Evolutionary conservation across 129 eudicot species (phyloP), one percentile per base, ranked within the genome.

Genomic region (Centrapalus pauciflorus): DNA sequence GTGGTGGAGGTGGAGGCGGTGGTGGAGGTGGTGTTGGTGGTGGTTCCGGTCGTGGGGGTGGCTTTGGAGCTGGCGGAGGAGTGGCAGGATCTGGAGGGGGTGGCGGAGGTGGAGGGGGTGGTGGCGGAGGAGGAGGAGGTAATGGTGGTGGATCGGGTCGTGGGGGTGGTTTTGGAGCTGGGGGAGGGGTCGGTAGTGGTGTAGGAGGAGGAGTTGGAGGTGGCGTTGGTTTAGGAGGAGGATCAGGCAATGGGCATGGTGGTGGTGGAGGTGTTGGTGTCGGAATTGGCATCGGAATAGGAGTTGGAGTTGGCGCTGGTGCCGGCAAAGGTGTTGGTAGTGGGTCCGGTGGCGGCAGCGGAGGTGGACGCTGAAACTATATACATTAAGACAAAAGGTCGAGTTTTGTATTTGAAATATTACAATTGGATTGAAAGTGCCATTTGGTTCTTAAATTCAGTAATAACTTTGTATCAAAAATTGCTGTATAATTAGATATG

Each of bases 1-100:
- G 83, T 13, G 75, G 83, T 3, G 90, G 83, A 0, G 70, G 55
- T 0, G 86, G 66, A 0, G 72, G 77, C 1, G 79, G 80, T 0
- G 74, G 59, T 1, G 82, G 79, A 0, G 67, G 75, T 3, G 73
- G 73, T 12, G 54, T 58, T 19, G 84, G 80, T 12, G 83, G 66
- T 5, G 84, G 84, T n/a, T 62, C 63, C 0, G 77, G 77, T 46
- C 62, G 35, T 37, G 76, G 76, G 0, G 59, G 80, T 13, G 79
- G 72, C 6, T 61, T 67, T 4, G 75, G 77, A 4, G 79, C 69
- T 11, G 79, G 71, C 1, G 69, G 71, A 23, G 80, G 73, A 3
- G 70, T 63, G 0, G 77, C 71, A 13, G 71, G 62, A 2, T 67
- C 19, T 4, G 46, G 29, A 8, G 74, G 66, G 0, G 66, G 61